Evolutionary conservation across 345 rosid species (phyloP), one percentile per base, ranked within the genome.

Genomic region (Excoecaria agallocha): DNA sequence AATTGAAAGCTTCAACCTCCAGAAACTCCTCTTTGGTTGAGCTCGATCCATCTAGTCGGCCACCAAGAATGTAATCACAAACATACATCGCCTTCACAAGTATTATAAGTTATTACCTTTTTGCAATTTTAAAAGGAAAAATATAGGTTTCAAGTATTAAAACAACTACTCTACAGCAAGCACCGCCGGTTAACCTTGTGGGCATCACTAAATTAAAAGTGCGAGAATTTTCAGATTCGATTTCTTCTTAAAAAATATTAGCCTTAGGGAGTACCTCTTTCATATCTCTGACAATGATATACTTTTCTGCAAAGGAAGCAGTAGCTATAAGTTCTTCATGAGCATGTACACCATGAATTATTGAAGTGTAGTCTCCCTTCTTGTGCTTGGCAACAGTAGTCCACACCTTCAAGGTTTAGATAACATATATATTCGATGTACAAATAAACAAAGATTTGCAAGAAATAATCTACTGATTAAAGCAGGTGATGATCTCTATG

Each of bases 251-350:
- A n/a, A n/a, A n/a, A n/a, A n/a, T n/a, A n/a, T n/a, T n/a, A n/a
- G n/a, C 65, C 15, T 30, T 38, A 35, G 37, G 12, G 20, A 76
- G 41, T 75, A 95, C 99, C 94, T 93, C 96, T 69, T 82, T 74
- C 91, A 91, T 88, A 84, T 91, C 67, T 92, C 92, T 94, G 73
- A 87, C 95, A 69, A 92, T 80, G 67, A 94, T 68, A 74, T 88
- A 88, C 70, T 73, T 94, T 61, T 89, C 92, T 15, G 95, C 98
- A 81, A 94, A 94, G 66, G 98, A 94, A 4, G 97, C 91, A 75
- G 97, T 94, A 20, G 97, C 97, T 39, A 92, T 74, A 1, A 97
- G 92, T 85, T 94, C 97, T 82, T 94, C 97, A 37, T 91, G 98
- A 72, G 84, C n/a, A 73, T 91, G 92, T 84, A 90, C 92, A 72